phyloP scores from a whole-genome alignment of 768 basidiomycete species.

The Psilocybe azurescens region DNA sequence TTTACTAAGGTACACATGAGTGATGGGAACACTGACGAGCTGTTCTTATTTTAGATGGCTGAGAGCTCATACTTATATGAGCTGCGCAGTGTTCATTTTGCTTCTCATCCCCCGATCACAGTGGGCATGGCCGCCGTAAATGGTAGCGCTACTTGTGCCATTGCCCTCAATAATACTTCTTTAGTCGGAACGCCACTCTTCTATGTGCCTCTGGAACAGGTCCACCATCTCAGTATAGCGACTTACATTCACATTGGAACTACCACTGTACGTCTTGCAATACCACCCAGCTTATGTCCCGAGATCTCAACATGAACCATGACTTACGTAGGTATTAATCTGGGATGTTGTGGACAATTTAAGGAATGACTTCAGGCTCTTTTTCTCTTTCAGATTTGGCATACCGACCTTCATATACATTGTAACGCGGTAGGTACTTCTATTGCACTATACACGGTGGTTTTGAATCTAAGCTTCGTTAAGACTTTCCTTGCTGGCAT shows the following conservation, averaged over 20 bases:
- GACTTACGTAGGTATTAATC: neutral
- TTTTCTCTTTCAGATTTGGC: constrained; percentile 6
- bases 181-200: neutral
- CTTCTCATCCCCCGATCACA: constrained; percentile 2
- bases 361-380: constrained; percentile 5
- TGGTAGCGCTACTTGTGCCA: neutral
- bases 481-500: constrained; percentile 20
- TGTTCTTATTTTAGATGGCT: neutral
- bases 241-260: constrained; percentile 20
- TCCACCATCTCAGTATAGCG: constrained; percentile 9
- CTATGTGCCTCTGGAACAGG: neutral
- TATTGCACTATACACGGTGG: neutral
- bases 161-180: neutral
- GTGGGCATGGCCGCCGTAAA: neutral
- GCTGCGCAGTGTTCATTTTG: neutral
- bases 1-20: neutral
- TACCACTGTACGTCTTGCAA: constrained; percentile 8
- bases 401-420: constrained; percentile 19
- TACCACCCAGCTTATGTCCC: neutral
- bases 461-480: neutral
- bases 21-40: neutral
- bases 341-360: constrained; percentile 14
- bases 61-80: constrained; percentile 1
- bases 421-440: constrained; percentile 16
- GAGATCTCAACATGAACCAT: neutral